Percentiles rank a stretch among this genome's conserved stretches.
Conservation (phyloP, 768 basidiomycete genomes). For the Clitopilus passeckerianus region DNA sequence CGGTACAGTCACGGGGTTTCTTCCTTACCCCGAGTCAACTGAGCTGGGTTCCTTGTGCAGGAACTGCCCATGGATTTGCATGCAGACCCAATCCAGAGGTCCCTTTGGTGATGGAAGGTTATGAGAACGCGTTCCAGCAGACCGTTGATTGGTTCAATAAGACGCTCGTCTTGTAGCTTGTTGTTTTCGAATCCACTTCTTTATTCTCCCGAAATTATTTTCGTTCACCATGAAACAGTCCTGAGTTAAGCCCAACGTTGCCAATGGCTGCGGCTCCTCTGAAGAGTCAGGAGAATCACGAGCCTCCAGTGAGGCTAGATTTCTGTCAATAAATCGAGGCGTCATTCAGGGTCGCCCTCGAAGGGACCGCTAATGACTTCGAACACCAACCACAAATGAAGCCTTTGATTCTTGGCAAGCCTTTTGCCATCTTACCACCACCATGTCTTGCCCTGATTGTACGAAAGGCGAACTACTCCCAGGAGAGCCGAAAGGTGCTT, state of each 20-base stretch:
- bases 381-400: too few relatives aligned
- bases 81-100: constrained; percentile 16
- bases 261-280: too few relatives aligned
- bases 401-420: neutral
- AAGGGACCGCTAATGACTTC: too few relatives aligned
- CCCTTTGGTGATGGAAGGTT: constrained; percentile 17
- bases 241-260: too few relatives aligned
- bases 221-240: neutral
- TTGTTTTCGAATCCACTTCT: neutral
- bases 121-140: constrained; percentile 19
- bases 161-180: constrained; percentile 4
- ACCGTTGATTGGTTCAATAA: constrained; percentile 17
- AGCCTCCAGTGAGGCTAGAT: too few relatives aligned
- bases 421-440: neutral
- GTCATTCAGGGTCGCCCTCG: too few relatives aligned
- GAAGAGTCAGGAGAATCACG: too few relatives aligned
- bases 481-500: constrained; percentile 37
- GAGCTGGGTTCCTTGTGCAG: neutral
- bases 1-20: neutral
- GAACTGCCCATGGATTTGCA: constrained; percentile 18
- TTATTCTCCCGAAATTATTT: neutral
- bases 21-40: neutral
- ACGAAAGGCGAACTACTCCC: constrained; percentile 35
- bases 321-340: too few relatives aligned
- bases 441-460: constrained; percentile 38